phyloP scores from a whole-genome alignment of 2,329 filamentous ascomycete species.

The Talaromyces funiculosus region DNA sequence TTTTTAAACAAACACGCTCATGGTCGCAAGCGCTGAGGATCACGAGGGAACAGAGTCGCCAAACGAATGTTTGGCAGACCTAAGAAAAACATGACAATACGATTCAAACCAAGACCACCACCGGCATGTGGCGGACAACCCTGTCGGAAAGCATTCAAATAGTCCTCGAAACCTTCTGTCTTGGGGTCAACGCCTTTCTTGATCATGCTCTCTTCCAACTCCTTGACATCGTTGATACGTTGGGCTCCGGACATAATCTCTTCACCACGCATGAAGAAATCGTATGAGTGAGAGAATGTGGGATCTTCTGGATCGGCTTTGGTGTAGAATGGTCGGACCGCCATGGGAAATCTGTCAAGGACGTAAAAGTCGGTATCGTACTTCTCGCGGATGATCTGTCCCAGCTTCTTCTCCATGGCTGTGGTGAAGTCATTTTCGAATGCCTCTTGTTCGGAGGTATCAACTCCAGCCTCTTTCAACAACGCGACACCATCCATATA shows the following conservation, averaged over 20 bases:
- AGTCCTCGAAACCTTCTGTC: constrained; percentile 56
- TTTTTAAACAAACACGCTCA: constrained; percentile 16
- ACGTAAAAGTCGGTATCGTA: constrained; percentile 95
- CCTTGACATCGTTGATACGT: constrained; percentile 58
- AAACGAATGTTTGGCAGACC: constrained; percentile 59
- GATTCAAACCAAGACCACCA: constrained; percentile 60
- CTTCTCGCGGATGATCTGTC: constrained; percentile 77
- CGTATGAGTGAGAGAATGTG: constrained; percentile 62
- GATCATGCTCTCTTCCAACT: constrained; percentile 54
- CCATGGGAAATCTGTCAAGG: constrained; percentile 90
- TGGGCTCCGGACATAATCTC: constrained; percentile 64
- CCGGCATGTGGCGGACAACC: constrained; percentile 61
- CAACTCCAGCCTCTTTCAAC: constrained; percentile 46
- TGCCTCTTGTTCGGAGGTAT: constrained; percentile 44
- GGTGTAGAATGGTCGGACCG: constrained; percentile 86
- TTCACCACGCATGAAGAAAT: constrained; percentile 67
- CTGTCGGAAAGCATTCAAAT: constrained; percentile 59
- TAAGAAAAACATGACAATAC: constrained; percentile 63
- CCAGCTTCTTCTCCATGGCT: constrained; percentile 62
- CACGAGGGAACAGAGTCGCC: constrained; percentile 58
- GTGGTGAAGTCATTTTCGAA: constrained; percentile 46
- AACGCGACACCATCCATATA: constrained; percentile 47
- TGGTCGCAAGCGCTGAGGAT: constrained; percentile 52
- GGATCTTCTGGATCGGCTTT: constrained; percentile 67
- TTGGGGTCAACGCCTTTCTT: constrained; percentile 56